Conservation (phyloP, 345 rosid species). For the Balakata baccata region DNA sequence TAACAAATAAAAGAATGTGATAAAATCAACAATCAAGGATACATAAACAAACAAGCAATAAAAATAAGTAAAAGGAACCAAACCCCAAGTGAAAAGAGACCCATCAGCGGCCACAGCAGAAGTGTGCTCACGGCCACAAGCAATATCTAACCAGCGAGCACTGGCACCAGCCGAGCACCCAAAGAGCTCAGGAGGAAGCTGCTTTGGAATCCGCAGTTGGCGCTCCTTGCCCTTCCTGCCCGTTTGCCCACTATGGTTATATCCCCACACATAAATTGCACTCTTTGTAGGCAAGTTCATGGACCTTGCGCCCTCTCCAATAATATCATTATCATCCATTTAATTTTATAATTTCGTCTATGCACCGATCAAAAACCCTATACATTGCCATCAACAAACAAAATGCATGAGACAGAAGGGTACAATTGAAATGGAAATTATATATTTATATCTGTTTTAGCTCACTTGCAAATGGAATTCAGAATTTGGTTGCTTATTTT, state of each 20-base stretch:
- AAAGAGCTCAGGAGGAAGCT: constrained; percentile 86
- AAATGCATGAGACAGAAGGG: not conserved
- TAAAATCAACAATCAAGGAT: not conserved
- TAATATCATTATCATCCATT: constrained; percentile 67
- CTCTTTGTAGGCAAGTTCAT: constrained; percentile 63
- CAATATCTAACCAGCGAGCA: constrained; percentile 83
- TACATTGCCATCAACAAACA: not conserved
- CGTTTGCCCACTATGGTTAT: constrained; percentile 90
- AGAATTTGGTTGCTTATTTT: not conserved
- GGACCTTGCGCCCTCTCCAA: constrained; percentile 56
- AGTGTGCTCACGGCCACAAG: constrained; percentile 93
- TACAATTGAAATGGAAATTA: too few species aligned
- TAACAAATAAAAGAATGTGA: not conserved
- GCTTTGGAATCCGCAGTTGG: constrained; percentile 82
- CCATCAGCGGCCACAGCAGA: constrained; percentile 98
- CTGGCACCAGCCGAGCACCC: constrained; percentile 80
- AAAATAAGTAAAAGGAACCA: constrained; percentile 19
- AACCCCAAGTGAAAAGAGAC: constrained; percentile 96
- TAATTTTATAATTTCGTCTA: not conserved
- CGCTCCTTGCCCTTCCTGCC: constrained; percentile 69
- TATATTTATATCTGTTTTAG: not conserved
- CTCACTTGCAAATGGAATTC: not conserved
- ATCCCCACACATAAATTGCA: constrained; percentile 96
- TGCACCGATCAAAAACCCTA: not conserved
- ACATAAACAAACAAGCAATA: constrained; percentile 1